Conservation (phyloP, 306 rosid species). For the Geum urbanum region DNA sequence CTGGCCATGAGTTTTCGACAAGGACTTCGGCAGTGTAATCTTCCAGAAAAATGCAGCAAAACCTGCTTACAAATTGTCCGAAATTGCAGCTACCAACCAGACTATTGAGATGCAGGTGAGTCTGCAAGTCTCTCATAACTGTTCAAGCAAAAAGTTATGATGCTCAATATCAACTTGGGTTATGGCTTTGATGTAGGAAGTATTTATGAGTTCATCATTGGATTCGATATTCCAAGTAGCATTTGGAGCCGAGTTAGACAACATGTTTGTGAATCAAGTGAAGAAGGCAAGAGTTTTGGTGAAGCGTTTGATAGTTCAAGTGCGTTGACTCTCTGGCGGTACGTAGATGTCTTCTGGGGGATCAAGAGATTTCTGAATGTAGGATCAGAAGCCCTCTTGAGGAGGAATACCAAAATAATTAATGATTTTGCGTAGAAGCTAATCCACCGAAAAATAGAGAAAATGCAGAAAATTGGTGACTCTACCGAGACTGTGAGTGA, state of each 20-base stretch:
- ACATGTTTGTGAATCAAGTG: conserved; percentile 73
- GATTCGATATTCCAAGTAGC: conserved; percentile 78
- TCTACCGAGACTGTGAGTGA: conserved; percentile 51
- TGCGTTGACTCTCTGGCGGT: conserved; percentile 49
- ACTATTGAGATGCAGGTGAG: conserved; percentile 60
- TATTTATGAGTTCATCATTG: conserved; percentile 55
- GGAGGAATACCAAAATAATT: conserved; percentile 33
- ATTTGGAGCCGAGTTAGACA: conserved; percentile 69
- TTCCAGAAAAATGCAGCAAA: conserved; percentile 66
- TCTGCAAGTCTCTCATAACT: conserved; percentile 9
- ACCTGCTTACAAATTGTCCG: conserved; percentile 53
- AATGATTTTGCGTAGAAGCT: conserved; percentile 51
- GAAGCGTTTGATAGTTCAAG: conserved; percentile 63
- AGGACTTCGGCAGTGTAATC: conserved; percentile 53
- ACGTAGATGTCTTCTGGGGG: conserved; percentile 67
- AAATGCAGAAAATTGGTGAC: conserved; percentile 34
- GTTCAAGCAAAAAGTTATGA: conserved; percentile 5
- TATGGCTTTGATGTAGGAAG: conserved; percentile 36
- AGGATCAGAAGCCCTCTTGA: conserved; percentile 59
- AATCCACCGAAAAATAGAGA: conserved; percentile 44
- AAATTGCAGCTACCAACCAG: conserved; percentile 40
- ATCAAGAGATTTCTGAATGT: conserved; percentile 62
- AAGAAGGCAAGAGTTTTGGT: conserved; percentile 61
- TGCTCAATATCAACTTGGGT: neutral
- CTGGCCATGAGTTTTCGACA: conserved; percentile 74